Base-by-base conservation (phyloP, 2,329 filamentous ascomycete genomes). In the Coleophoma cylindrospora region DNA sequence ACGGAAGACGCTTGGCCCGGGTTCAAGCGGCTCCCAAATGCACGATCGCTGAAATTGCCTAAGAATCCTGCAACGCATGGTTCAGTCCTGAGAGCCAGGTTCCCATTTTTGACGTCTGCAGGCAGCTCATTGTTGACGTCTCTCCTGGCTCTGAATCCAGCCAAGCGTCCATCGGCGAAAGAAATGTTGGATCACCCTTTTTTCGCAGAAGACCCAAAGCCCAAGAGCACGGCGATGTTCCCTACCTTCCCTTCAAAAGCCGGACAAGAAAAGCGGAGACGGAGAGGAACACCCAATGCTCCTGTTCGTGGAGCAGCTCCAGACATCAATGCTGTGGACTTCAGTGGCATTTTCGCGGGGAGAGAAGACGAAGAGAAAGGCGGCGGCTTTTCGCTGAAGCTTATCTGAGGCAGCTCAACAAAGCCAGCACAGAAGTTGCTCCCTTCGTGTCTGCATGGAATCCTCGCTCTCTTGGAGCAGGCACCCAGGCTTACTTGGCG, bases 191-290 rank as follows among this genome's bases (percentile, higher is more conserved):
- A 77, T 44, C 89, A 96, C 67, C 75, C 83, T 34, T 99, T 95
- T 68, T 99, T 99, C 68, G 75, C 68, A 15, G 91, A 97, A 70
- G 87, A 95, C 59, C 94, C 94, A 1, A 87, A 87, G 53, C 89
- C 91, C 1, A 97, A 97, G 71, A 84, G 86, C 8, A 87, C 89
- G 65, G 87, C 86, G 61, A 86, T 99, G 84, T 97, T 99, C 65
- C 94, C 94, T 2, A 97, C 94, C 0, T 99, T 97, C 66, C 94
- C 94, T 0, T 94, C 88, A 61, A 96, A 95, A 68, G 94, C 94
- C 0, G 90, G 91, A 1, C 87, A 94, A 74, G 94, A 99, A 74
- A 86, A 84, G 63, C 75, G 91, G 59, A 75, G 89, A 56, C 75
- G 81, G 36, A 75, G 80, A 52, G 82, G 84, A 53, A 91, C 85